phyloP scores from a whole-genome alignment of 345 rosid genomes.

The Isatis tinctoria region DNA sequence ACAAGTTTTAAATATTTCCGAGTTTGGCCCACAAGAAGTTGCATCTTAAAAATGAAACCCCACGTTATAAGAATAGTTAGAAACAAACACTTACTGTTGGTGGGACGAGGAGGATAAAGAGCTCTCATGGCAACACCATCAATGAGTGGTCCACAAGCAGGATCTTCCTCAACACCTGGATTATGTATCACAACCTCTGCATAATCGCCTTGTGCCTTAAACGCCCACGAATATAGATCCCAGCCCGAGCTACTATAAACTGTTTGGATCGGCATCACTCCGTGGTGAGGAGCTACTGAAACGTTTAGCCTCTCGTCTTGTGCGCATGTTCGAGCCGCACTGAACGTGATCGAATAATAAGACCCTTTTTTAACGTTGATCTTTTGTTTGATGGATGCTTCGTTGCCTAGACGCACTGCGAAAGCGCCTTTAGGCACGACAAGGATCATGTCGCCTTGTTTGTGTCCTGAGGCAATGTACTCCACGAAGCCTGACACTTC shows the following conservation, averaged over 20 bases:
- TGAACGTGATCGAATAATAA: constrained; percentile 70
- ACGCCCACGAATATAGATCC: constrained; percentile 82
- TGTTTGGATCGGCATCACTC: constrained; percentile 73
- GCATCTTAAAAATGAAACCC: neutral
- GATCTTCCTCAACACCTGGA: constrained; percentile 83
- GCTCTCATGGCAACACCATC: constrained; percentile 67
- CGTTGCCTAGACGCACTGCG: constrained; percentile 84
- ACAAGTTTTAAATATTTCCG: neutral
- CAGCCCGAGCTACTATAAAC: constrained; percentile 74
- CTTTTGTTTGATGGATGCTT: constrained; percentile 75
- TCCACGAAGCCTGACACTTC: constrained; percentile 72
- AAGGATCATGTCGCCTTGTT: constrained; percentile 90
- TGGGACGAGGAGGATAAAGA: constrained; percentile 54
- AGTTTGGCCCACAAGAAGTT: neutral
- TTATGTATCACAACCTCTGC: constrained; percentile 62
- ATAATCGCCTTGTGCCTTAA: constrained; percentile 36
- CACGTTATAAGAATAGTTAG: neutral
- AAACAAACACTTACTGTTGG: constrained; percentile 38
- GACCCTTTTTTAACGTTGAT: constrained; percentile 41
- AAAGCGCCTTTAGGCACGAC: constrained; percentile 80
- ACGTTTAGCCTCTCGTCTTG: constrained; percentile 71
- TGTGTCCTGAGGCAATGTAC: constrained; percentile 80
- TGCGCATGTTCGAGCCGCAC: constrained; percentile 88
- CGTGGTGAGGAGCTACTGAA: constrained; percentile 67
- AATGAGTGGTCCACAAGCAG: constrained; percentile 82